A percentile compares a stretch with the other conserved stretches of the same genome.
Evolutionary conservation across 805 yeast species (phyloP).

Genomic region (Pachysolen tannophilus): DNA sequence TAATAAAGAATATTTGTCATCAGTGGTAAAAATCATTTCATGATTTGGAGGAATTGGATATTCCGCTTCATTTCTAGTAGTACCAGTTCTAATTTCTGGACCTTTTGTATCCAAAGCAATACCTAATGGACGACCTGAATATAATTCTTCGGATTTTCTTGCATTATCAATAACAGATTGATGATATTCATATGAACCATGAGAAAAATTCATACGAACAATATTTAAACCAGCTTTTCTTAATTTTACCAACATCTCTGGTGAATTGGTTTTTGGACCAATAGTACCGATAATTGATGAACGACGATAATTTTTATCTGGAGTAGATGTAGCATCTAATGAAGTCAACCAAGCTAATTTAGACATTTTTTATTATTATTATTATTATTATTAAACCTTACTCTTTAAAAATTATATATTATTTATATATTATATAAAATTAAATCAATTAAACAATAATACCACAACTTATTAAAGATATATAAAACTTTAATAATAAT

Average conservation of each 20-base stretch:
- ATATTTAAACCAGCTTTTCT: constrained; percentile 97
- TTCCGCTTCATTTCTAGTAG: constrained; percentile 74
- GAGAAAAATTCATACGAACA: constrained; percentile 98
- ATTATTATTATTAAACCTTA: too few species aligned
- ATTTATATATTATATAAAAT: too few species aligned
- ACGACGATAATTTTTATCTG: constrained; percentile 79
- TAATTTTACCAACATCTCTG: constrained; percentile 73
- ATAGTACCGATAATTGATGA: constrained; percentile 97
- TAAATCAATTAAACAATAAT: too few species aligned
- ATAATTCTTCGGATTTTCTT: constrained; percentile 83
- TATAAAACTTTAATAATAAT: too few species aligned
- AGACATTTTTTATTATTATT: too few species aligned
- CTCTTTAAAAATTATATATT: too few species aligned
- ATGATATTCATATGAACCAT: constrained; percentile 97
- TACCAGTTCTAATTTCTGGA: constrained; percentile 99
- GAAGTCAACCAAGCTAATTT: constrained; percentile 77
- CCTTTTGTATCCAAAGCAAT: constrained; percentile 99
- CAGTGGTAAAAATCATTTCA: constrained; percentile 91
- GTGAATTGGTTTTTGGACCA: constrained; percentile 95
- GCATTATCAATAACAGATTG: constrained; percentile 95
- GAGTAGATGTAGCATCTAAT: constrained; percentile 65
- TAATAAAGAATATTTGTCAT: constrained; percentile 61
- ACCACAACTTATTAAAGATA: too few species aligned
- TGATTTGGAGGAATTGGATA: constrained; percentile 79
- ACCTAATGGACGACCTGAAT: constrained; percentile 94